These are phyloP conservation scores for Podaxis sp. DNA, from an alignment of 768 basidiomycete species.

Conservation along the genomic window DNA sequence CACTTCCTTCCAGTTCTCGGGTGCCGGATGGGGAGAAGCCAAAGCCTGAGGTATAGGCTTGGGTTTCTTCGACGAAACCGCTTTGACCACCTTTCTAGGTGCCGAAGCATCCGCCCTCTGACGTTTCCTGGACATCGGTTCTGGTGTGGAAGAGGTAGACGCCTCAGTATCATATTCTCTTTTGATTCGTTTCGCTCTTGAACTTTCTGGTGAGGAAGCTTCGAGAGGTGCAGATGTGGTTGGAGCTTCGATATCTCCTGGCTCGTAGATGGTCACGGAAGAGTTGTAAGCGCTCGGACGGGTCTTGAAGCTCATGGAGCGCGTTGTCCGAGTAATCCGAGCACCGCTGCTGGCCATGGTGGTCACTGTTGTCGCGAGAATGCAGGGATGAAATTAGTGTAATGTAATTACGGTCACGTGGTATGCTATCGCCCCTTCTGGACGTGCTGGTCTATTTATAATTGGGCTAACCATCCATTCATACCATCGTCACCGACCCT, in stretches of 20 bases:
- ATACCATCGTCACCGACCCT: no score
- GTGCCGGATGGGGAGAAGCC: slow-evolving; percentile 64
- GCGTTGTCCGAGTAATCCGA: slow-evolving; percentile 6
- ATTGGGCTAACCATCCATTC: neutral
- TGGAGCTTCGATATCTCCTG: neutral
- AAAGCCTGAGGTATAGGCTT: slow-evolving; percentile 58
- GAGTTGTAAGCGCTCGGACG: neutral
- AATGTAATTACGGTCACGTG: neutral
- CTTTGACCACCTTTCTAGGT: slow-evolving; percentile 5
- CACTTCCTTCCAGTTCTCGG: slow-evolving; percentile 63
- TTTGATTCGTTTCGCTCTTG: slow-evolving; percentile 4
- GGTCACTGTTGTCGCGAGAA: neutral
- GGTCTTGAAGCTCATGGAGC: slow-evolving; percentile 11
- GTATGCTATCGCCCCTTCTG: neutral
- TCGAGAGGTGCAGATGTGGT: neutral
- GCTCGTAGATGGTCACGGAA: slow-evolving; percentile 8
- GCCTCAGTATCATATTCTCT: neutral
- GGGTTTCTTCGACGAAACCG: slow-evolving; percentile 36
- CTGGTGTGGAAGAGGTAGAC: neutral
- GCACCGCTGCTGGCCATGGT: neutral
- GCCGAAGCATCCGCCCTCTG: neutral
- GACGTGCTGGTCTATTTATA: neutral
- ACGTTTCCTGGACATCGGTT: neutral
- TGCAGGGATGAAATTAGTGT: no score
- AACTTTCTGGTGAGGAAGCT: neutral